These are phyloP conservation scores for Syncephalis plumigaleata DNA, from an alignment of 371 early-diverging fungal genomes.

Conservation along the genomic window DNA sequence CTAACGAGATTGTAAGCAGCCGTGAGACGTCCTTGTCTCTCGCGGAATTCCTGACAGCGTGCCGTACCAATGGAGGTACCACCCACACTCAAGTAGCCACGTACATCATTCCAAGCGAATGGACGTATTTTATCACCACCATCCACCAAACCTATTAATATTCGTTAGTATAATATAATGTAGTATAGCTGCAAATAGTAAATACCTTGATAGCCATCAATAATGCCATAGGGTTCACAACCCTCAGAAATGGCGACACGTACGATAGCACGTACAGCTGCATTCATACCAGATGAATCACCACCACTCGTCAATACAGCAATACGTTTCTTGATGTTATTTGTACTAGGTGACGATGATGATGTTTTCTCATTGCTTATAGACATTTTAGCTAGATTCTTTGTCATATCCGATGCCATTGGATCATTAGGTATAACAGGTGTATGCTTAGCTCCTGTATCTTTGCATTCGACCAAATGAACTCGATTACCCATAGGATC, in stretches of 20 bases:
- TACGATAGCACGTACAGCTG: slow-evolving; percentile 89
- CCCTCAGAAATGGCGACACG: slow-evolving; percentile 72
- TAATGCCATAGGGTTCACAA: slow-evolving; percentile 79
- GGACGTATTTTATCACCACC: slow-evolving; percentile 78
- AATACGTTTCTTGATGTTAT: slow-evolving; percentile 31
- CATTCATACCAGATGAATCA: slow-evolving; percentile 99
- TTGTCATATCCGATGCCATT: no score
- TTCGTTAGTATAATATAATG: not conserved
- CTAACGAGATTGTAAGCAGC: slow-evolving; percentile 79
- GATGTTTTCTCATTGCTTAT: no score
- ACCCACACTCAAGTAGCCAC: slow-evolving; percentile 59
- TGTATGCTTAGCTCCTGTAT: no score
- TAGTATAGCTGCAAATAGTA: not conserved
- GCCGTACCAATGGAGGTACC: slow-evolving; percentile 98
- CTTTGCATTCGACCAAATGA: no score
- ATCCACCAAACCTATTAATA: slow-evolving; percentile 56
- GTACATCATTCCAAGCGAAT: slow-evolving; percentile 84
- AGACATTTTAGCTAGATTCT: no score
- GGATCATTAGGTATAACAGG: no score
- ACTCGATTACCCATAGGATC: no score
- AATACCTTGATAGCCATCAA: slow-evolving; percentile 92
- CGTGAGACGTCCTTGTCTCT: slow-evolving; percentile 70
- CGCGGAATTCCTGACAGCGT: slow-evolving; percentile 75
- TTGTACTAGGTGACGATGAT: no score
- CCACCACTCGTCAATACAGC: slow-evolving; percentile 97